phyloP scores from a whole-genome alignment of 169 alveolate species.

The Cryptosporidium canis region DNA sequence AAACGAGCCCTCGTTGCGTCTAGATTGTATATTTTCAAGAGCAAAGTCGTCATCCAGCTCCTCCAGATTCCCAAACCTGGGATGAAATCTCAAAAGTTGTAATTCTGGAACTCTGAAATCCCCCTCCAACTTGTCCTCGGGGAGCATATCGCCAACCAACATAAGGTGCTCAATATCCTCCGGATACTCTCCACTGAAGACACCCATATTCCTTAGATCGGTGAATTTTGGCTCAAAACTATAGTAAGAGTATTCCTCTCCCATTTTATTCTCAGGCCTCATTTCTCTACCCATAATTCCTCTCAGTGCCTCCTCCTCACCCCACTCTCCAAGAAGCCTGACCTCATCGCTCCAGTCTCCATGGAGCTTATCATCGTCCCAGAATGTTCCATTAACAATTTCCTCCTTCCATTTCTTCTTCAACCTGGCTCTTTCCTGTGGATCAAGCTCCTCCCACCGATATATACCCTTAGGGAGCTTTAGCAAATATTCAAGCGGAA shows the following conservation, averaged over 20 bases:
- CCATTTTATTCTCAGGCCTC: constrained; percentile 1
- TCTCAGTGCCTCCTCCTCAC: constrained; percentile 42
- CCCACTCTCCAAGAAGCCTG: constrained; percentile 71
- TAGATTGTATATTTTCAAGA: constrained; percentile 43
- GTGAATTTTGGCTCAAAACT: constrained; percentile 19
- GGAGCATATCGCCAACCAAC: constrained; percentile 38
- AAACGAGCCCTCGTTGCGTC: background rate
- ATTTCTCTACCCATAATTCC: constrained; percentile 46
- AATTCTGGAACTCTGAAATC: constrained; percentile 17
- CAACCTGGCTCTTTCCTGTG: constrained; percentile 36
- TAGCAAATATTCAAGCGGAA: constrained; percentile 23
- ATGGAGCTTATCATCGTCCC: constrained; percentile 65
- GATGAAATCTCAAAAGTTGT: constrained; percentile 23
- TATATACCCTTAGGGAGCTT: constrained; percentile 38
- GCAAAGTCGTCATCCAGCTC: constrained; percentile 1
- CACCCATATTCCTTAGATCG: constrained; percentile 37
- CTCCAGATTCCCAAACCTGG: constrained; percentile 6
- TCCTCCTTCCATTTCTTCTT: constrained; percentile 63
- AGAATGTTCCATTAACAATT: constrained; percentile 39
- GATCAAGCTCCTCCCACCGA: constrained; percentile 63
- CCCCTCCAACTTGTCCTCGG: background rate
- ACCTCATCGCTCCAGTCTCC: constrained; percentile 63
- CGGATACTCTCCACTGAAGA: constrained; percentile 47
- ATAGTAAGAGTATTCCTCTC: constrained; percentile 19
- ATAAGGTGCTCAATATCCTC: constrained; percentile 46